phyloP scores from a whole-genome alignment of 257 asterid genomes.

The Solanum chilense region DNA sequence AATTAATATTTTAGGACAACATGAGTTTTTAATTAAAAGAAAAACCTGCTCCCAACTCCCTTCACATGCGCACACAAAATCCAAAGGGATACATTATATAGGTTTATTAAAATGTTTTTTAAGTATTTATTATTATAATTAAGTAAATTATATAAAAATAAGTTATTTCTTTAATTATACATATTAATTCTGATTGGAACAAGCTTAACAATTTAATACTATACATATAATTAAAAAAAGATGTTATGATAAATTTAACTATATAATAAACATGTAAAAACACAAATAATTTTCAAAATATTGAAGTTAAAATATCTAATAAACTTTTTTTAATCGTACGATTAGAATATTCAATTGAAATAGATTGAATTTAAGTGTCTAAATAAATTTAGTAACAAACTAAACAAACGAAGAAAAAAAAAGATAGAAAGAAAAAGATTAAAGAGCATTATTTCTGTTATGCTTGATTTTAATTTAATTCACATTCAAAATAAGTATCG shows the following conservation, averaged over 20 bases:
- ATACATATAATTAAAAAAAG: neutral
- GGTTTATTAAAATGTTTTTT: neutral
- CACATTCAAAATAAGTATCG: accelerated
- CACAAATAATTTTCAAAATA: neutral
- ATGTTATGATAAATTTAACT: neutral
- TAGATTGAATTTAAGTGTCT: neutral
- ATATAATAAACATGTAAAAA: neutral
- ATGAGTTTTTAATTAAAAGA: neutral
- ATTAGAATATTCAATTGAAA: neutral
- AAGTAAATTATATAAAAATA: neutral
- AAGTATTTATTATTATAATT: neutral
- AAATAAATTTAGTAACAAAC: neutral
- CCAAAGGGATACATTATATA: neutral
- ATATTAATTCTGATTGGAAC: neutral
- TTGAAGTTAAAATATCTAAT: neutral
- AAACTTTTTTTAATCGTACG: neutral
- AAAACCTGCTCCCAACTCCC: neutral
- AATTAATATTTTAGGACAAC: too few species aligned
- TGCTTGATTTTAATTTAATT: too few species aligned
- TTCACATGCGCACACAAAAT: neutral
- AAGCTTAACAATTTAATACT: neutral
- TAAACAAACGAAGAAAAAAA: neutral
- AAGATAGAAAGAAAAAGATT: neutral
- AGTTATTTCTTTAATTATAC: neutral
- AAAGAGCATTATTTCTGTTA: accelerated